Evolutionary conservation across 257 asterid species (phyloP).

Genomic region (Solanum chilense): DNA sequence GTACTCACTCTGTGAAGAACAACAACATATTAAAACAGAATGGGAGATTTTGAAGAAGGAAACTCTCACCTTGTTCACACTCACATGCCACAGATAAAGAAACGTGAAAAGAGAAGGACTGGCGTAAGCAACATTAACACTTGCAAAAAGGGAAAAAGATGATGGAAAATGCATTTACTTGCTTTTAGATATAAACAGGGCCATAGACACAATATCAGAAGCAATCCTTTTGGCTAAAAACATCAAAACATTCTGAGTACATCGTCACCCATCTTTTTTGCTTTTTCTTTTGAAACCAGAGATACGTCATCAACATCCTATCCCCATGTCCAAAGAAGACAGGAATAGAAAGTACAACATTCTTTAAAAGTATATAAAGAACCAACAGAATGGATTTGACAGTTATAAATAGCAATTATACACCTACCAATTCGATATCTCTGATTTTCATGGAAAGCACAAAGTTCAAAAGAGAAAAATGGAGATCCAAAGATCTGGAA

Average conservation of each 20-base stretch:
- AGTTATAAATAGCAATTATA: background rate
- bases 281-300: background rate
- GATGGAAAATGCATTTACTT: background rate
- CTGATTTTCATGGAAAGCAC: background rate
- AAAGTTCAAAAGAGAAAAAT: background rate
- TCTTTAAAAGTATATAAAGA: background rate
- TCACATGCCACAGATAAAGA: background rate
- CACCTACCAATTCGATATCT: background rate
- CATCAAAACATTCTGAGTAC: background rate
- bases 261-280: background rate
- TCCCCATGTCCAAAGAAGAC: background rate
- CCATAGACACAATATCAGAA: background rate
- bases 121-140: background rate
- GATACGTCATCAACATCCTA: background rate
- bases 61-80: background rate
- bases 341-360: background rate
- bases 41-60: background rate
- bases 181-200: background rate
- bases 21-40: background rate
- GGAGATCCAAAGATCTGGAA: background rate
- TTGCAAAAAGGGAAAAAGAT: background rate
- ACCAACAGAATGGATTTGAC: background rate
- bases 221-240: background rate
- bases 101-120: background rate
- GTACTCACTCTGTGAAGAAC: conserved; percentile 71